Conservation (phyloP, 2,329 filamentous ascomycete genomes). For the Aspergillus puulaauensis region DNA sequence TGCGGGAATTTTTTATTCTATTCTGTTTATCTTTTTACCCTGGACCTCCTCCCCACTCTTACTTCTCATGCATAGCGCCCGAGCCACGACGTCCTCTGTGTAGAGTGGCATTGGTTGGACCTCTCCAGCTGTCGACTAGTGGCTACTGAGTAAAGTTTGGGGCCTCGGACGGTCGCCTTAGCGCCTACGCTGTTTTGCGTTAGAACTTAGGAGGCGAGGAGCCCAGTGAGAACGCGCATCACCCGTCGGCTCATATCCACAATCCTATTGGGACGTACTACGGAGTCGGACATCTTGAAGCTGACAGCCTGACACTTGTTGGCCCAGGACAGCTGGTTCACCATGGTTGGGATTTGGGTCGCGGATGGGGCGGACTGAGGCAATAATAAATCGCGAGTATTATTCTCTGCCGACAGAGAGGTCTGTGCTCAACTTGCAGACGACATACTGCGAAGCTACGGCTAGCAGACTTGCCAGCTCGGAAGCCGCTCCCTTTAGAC, state of each 20-base stretch:
- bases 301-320: no score
- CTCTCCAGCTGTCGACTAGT: no score
- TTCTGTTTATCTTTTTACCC: background rate
- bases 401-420: background rate
- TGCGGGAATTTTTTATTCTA: background rate
- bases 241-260: slow-evolving; percentile 11
- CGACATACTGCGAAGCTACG: background rate
- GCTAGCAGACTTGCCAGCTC: no score
- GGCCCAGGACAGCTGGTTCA: background rate
- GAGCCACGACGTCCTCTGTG: slow-evolving; percentile 4
- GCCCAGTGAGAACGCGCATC: slow-evolving; percentile 10
- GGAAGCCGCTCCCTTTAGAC: no score
- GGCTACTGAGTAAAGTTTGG: background rate
- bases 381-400: slow-evolving; percentile 5
- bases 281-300: no score
- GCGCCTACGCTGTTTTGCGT: background rate
- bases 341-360: background rate
- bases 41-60: background rate
- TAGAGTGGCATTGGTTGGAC: background rate
- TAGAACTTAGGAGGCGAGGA: background rate
- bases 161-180: background rate
- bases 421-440: background rate
- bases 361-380: slow-evolving; percentile 13
- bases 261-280: background rate
- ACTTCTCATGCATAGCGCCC: slow-evolving; percentile 5